Evolutionary conservation across 371 early-diverging fungal species (phyloP), one percentile per base, ranked within the genome.

Genomic region (Apophysomyces ossiformis): DNA sequence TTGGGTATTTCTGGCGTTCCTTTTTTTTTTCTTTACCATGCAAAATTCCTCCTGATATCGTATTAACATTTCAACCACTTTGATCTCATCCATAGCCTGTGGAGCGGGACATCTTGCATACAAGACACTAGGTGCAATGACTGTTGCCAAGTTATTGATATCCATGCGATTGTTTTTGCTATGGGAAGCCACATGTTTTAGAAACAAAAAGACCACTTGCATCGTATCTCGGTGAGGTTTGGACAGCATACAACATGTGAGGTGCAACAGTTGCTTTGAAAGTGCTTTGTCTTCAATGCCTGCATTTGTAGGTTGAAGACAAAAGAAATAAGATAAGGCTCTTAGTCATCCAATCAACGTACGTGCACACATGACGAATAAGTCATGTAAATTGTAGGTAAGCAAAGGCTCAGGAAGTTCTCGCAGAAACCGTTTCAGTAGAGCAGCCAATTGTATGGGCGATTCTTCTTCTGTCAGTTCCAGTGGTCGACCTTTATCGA

Each of bases 351-450:
- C 12, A 36, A 26, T 0, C 32, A 26, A 63, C 70, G 90, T 67
- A 90, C 91, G 45, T 18, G 65, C 63, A 37, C 92, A 86, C 1
- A 82, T 77, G 38, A 95, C 74, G 71, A 98, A 95, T 16, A 97
- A 71, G 12, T 86, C 82, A 70, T 94, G 89, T 54, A 97, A 79
- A 67, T 90, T 86, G 75, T 89, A 95, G 7, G 98, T 95, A 64
- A 98, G 75, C 21, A 98, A 77, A 1, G 99, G 99, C 57, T 98
- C 98, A 0, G 99, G 98, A 61, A 97, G 67, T 47, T 97, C 96
- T n/a, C 98, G 89, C 66, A 97, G 72, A 67, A 93, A 98, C 73
- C 93, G 94, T 67, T 97, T 97, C 68, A 98, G 74, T 47, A 98
- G 77, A 0, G 99, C 97, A 1, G 98, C 96, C 8, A 97, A 81